Base-by-base conservation (phyloP, 176 grass and related monocot species). In the Puya raimondii region DNA sequence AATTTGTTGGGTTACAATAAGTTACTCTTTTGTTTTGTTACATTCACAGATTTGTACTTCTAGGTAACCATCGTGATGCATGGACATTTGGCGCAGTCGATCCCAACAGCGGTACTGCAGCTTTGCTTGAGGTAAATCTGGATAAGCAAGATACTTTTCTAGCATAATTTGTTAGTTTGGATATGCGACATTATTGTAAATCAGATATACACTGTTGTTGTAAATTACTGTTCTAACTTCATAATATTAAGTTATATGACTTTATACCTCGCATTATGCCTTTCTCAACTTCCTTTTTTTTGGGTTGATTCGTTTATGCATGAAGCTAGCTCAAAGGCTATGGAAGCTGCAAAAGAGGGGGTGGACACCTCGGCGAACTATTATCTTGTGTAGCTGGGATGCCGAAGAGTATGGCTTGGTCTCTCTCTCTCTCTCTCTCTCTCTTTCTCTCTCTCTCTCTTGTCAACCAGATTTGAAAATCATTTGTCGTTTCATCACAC, bases 51-150 rank as follows among this genome's bases (percentile, higher is more conserved):
- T 92, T 92, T 80, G 80, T 97, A 29, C 73, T 97, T 70, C 81
- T 97, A 74, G 88, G 92, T 67, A 96, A 96, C 65, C 92, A 96
- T 72, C 86, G 92, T 68, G 92, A 96, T 78, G 92, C 92, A 20
- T 91, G 92, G 92, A 89, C 88, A 77, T 96, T 96, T 76, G 92
- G 88, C 53, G 92, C 83, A 58, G 67, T 86, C 64, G 92, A 96
- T 59, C 88, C 88, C 10, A 96, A 87, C 23, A 96, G 92, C 47
- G 92, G 86, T 76, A 96, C 88, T 23, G 88, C 92, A 71, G 75
- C 88, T 69, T 84, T 96, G 65, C 79, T 91, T 80, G 88, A 96
- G 88, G 92, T 91, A 80, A 76, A 12, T 63, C 56, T 61, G 21
- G 53, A 7, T 78, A 11, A 0, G 23, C 6, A 2, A 20, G 65